A percentile compares a stretch with the other conserved stretches of the same genome.
Conservation (phyloP, 164 flowering plant genomes). For the Vitis amurensis region DNA sequence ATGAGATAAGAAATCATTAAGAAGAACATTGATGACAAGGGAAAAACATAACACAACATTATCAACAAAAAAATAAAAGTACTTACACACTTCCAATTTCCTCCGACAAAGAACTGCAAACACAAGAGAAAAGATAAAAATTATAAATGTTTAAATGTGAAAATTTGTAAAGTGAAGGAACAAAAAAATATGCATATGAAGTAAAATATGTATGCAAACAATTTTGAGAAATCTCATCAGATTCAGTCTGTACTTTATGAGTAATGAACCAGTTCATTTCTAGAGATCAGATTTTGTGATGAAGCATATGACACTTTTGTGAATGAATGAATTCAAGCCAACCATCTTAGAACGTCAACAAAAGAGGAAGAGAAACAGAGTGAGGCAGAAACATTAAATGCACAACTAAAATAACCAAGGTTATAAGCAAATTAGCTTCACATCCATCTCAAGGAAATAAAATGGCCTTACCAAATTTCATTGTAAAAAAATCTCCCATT, state of each 20-base stretch:
- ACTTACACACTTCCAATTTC: conserved; percentile 99
- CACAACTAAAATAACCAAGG: not conserved
- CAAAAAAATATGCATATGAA: not conserved
- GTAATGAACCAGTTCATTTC: too few relatives aligned
- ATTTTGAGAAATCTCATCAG: not conserved
- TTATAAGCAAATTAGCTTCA: not conserved
- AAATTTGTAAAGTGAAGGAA: not conserved
- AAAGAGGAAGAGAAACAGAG: not conserved
- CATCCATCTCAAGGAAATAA: not conserved
- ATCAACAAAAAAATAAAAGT: not conserved
- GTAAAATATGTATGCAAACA: not conserved
- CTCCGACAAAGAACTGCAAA: conserved; percentile 98
- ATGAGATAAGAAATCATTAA: not conserved
- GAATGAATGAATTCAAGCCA: too few relatives aligned
- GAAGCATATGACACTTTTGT: too few relatives aligned
- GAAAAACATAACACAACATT: not conserved
- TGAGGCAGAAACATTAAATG: not conserved
- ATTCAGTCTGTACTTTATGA: too few relatives aligned
- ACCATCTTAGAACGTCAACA: not conserved
- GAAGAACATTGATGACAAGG: too few relatives aligned
- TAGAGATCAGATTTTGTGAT: too few relatives aligned
- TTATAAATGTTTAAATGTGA: conserved; percentile 2
- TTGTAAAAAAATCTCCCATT: too few relatives aligned
- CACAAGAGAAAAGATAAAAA: conserved; percentile 17
- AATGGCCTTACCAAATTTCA: not conserved